Evolutionary conservation across 805 yeast genomes (phyloP).

Genomic region (Wickerhamiella shivajii): DNA sequence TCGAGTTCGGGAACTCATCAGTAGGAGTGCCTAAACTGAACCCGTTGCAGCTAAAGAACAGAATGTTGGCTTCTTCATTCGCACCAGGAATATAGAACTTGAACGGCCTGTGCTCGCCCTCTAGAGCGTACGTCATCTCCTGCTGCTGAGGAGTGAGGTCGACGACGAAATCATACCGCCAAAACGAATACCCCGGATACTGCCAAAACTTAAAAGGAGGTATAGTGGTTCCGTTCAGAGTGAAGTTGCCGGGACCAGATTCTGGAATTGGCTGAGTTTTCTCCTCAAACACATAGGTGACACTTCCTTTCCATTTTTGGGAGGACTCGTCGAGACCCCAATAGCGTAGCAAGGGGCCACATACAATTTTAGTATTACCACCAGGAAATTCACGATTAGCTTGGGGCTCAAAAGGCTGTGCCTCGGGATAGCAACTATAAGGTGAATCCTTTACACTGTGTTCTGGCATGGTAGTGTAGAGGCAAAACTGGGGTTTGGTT

Average conservation of each 20-base stretch:
- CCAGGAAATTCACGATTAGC: constrained; percentile 11
- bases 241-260: constrained; percentile 22
- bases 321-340: constrained; percentile 43
- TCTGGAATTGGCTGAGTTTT: too few relatives aligned
- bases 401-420: constrained; percentile 7
- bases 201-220: constrained; percentile 32
- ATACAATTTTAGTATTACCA: constrained; percentile 14
- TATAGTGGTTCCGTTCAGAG: constrained; percentile 29
- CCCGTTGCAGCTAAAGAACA: constrained; percentile 84
- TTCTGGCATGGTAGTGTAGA: too few relatives aligned
- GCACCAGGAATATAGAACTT: constrained; percentile 57
- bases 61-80: constrained; percentile 57
- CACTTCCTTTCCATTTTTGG: constrained; percentile 48
- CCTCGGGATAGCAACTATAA: constrained; percentile 6
- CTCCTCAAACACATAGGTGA: constrained; percentile 48
- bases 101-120: constrained; percentile 32
- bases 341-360: constrained; percentile 66
- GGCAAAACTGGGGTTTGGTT: too few relatives aligned
- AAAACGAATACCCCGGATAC: constrained; percentile 40
- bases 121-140: constrained; percentile 46
- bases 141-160: constrained; percentile 38
- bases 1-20: constrained; percentile 46
- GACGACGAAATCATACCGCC: constrained; percentile 48
- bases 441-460: too few relatives aligned
- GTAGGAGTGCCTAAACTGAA: constrained; percentile 67